phyloP scores from a whole-genome alignment of 768 basidiomycete species.

The Collybia sp. region DNA sequence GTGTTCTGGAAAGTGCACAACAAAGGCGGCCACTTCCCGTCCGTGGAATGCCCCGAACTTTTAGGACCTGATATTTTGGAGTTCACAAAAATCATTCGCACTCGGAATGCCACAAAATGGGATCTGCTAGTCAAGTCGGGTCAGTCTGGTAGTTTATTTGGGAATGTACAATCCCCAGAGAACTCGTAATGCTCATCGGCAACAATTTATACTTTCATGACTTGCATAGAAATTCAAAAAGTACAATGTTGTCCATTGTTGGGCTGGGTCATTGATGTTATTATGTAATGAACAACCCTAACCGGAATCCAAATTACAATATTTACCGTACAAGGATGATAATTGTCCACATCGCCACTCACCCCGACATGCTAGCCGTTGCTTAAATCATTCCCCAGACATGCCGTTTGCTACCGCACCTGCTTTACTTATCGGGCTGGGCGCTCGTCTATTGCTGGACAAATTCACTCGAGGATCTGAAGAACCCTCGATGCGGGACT shows the following conservation, averaged over 20 bases:
- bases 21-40: constrained; percentile 38
- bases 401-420: constrained; percentile 50
- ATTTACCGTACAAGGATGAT: neutral
- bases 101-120: no score
- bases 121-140: no score
- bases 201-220: no score
- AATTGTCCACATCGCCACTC: neutral
- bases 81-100: neutral
- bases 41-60: no score
- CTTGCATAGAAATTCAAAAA: no score
- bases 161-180: no score
- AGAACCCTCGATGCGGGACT: constrained; percentile 48
- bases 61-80: neutral
- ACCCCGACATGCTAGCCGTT: neutral
- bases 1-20: constrained; percentile 37
- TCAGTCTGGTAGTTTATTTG: no score
- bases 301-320: no score
- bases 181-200: no score
- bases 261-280: no score
- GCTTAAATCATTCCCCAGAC: constrained; percentile 9
- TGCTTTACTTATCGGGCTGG: constrained; percentile 70
- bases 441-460: constrained; percentile 67
- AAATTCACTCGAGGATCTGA: constrained; percentile 38
- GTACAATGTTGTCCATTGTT: no score
- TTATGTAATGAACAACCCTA: no score